phyloP scores from a whole-genome alignment of 805 yeast species.

The Sugiyamaella boreocaroliniensis region DNA sequence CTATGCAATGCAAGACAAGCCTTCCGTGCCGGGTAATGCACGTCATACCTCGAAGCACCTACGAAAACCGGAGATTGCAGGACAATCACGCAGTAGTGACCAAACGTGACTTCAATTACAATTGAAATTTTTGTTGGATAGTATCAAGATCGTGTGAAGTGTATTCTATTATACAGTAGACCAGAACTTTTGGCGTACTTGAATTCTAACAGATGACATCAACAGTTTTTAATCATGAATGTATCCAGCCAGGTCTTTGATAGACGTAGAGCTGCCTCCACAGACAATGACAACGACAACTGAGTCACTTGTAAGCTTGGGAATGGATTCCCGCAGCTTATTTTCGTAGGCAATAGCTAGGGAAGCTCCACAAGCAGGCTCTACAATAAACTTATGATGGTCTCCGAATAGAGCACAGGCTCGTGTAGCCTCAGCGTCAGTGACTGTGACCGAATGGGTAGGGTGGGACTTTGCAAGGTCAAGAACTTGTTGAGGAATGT shows the following conservation, averaged over 20 bases:
- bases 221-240: background rate
- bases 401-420: slow-evolving; percentile 43
- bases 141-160: too few species aligned
- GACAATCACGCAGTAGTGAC: too few species aligned
- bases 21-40: too few species aligned
- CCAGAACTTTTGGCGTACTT: too few species aligned
- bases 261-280: slow-evolving; percentile 22
- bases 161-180: too few species aligned
- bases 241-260: slow-evolving; percentile 7
- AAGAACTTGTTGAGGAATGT: slow-evolving; percentile 42
- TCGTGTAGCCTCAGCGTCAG: slow-evolving; percentile 48
- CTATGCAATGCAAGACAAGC: background rate
- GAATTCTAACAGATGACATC: background rate
- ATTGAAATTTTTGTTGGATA: too few species aligned
- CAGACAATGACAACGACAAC: slow-evolving; percentile 21
- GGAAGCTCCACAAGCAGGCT: slow-evolving; percentile 69
- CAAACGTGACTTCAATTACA: too few species aligned
- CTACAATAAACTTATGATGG: slow-evolving; percentile 45
- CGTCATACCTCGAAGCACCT: too few species aligned
- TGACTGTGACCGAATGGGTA: slow-evolving; percentile 37
- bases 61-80: too few species aligned
- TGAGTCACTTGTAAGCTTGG: slow-evolving; percentile 13
- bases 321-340: slow-evolving; percentile 5
- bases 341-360: slow-evolving; percentile 31
- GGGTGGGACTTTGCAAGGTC: slow-evolving; percentile 35